phyloP scores from a whole-genome alignment of 345 rosid genomes.

The Camelina sativa region DNA sequence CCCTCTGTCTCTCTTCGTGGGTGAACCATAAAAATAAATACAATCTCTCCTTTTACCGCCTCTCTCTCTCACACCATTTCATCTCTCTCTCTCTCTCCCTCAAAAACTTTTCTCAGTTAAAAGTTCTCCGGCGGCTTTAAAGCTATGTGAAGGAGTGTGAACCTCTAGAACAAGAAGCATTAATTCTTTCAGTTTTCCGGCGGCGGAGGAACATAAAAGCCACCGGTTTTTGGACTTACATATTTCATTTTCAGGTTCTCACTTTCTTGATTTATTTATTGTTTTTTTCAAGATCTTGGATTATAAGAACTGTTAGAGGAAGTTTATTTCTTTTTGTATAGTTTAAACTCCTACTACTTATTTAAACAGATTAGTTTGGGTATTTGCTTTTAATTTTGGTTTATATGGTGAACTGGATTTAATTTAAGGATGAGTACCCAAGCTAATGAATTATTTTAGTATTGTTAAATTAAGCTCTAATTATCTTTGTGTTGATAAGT shows the following conservation, averaged over 20 bases:
- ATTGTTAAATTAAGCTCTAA: not conserved
- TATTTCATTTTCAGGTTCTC: conserved; percentile 29
- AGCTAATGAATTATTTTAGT: not conserved
- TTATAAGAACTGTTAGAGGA: not conserved
- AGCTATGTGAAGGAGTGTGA: conserved; percentile 26
- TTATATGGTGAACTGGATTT: not conserved
- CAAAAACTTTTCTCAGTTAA: not conserved
- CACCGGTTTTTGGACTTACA: not conserved
- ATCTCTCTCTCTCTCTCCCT: conserved; percentile 1
- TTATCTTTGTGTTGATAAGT: conserved; percentile 5
- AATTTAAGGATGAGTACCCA: not conserved
- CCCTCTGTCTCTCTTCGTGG: conserved; percentile 3
- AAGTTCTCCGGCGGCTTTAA: conserved; percentile 21
- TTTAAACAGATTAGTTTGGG: no score
- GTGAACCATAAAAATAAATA: conserved; percentile 27
- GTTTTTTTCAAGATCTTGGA: conserved; percentile 8
- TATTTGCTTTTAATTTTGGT: not conserved
- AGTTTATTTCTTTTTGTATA: not conserved
- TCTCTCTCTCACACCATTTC: not conserved
- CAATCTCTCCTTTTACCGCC: conserved; percentile 36
- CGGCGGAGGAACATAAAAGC: conserved; percentile 15
- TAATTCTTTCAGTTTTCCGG: conserved; percentile 1
- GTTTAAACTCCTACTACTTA: not conserved
- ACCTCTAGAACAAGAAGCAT: not conserved
- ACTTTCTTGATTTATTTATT: not conserved